Conservation (phyloP, 306 rosid species). For the Oxytropis ochrocephala region DNA sequence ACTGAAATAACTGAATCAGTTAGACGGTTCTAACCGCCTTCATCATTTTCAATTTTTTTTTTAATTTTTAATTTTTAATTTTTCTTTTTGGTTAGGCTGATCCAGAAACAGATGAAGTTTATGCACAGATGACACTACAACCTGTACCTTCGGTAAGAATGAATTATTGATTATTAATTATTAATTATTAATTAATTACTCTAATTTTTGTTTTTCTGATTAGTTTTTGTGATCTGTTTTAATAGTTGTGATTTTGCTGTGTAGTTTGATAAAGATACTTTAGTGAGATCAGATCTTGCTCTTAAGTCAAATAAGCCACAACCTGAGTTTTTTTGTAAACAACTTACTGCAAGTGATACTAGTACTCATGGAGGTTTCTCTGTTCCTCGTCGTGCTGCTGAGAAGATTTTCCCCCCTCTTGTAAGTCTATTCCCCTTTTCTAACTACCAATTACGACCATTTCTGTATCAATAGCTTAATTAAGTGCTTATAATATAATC, state of each 20-base stretch:
- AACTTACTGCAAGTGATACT: conserved; percentile 91
- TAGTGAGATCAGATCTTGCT: conserved; percentile 80
- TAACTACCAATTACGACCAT: no score
- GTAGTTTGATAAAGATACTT: conserved; percentile 82
- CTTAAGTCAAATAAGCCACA: conserved; percentile 78
- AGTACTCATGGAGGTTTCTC: conserved; percentile 99
- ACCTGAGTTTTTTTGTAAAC: conserved; percentile 91
- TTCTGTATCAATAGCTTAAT: no score
- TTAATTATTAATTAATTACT: not conserved
- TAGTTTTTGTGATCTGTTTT: conserved; percentile 3
- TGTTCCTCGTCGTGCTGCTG: conserved; percentile 96
- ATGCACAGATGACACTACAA: conserved; percentile 92
- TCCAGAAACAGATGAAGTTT: conserved; percentile 89
- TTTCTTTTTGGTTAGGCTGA: conserved; percentile 55
- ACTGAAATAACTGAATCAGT: no score
- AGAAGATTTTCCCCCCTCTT: conserved; percentile 92
- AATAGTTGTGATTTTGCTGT: not conserved
- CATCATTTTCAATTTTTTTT: not conserved
- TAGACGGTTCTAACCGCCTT: not conserved
- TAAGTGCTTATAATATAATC: no score
- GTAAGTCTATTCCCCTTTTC: conserved; percentile 34
- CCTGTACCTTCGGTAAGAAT: conserved; percentile 71
- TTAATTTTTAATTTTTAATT: not conserved
- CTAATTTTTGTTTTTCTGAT: no score
- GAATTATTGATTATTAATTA: not conserved